Percentiles rank a stretch among this genome's conserved stretches.
These are phyloP conservation scores for Inga oerstediana DNA, from an alignment of 306 rosid species.

Conservation along the genomic window DNA sequence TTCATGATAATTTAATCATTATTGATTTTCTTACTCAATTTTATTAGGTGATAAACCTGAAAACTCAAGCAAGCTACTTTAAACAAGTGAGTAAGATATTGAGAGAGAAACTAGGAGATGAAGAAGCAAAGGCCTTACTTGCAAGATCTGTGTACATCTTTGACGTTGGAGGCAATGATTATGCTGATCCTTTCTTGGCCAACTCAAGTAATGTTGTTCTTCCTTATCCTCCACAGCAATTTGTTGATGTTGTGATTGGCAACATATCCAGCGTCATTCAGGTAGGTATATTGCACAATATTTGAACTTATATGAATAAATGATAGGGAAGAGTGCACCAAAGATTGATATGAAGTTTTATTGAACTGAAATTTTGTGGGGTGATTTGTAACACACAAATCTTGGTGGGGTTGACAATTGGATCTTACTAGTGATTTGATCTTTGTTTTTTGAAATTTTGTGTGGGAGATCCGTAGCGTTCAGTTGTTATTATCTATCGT, in stretches of 20 bases:
- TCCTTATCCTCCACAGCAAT: constrained; percentile 31
- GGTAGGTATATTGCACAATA: constrained; percentile 18
- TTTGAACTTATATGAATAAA: too few relatives aligned
- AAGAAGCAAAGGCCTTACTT: neutral
- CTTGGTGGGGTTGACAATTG: too few relatives aligned
- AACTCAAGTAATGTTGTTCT: neutral
- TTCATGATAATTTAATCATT: neutral
- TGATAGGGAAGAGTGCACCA: too few relatives aligned
- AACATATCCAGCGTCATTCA: constrained; percentile 42
- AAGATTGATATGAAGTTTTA: too few relatives aligned
- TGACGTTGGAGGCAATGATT: constrained; percentile 43
- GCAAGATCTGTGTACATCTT: neutral
- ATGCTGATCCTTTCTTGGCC: neutral
- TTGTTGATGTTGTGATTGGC: constrained; percentile 47
- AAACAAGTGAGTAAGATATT: constrained; percentile 37
- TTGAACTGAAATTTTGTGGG: too few relatives aligned
- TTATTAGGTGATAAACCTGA: constrained; percentile 45
- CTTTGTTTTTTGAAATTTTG: too few relatives aligned
- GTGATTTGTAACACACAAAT: too few relatives aligned
- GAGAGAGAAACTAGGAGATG: constrained; percentile 39
- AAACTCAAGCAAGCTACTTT: constrained; percentile 27
- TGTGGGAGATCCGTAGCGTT: too few relatives aligned
- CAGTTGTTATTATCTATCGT: too few relatives aligned
- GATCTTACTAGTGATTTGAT: too few relatives aligned
- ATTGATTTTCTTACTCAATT: too few relatives aligned